A percentile compares a stretch with the other conserved stretches of the same genome.
Evolutionary conservation across 2,329 filamentous ascomycete genomes (phyloP).

Genomic region (Leptographium galeiforme): DNA sequence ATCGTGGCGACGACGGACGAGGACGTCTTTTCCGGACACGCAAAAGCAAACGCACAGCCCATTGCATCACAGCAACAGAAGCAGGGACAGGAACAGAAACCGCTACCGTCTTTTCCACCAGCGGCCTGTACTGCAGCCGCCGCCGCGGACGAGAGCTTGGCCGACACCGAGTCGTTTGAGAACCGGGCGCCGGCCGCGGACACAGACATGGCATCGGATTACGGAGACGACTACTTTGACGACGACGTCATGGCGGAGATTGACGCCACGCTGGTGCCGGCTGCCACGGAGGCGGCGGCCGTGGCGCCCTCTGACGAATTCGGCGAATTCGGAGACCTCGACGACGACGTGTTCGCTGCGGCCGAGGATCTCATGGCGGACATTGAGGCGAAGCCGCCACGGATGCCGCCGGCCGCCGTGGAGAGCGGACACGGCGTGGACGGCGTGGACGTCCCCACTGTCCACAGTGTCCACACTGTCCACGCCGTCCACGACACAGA

Average conservation of each 20-base stretch:
- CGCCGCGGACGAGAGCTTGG: not conserved
- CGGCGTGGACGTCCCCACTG: not conserved
- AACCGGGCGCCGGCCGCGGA: not conserved
- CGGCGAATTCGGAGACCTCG: slow-evolving; percentile 45
- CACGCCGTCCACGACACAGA: slow-evolving; percentile 19
- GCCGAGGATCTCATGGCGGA: slow-evolving; percentile 28
- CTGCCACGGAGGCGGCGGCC: not conserved
- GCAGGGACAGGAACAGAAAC: not conserved
- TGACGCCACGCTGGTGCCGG: slow-evolving; percentile 25
- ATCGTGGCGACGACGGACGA: not conserved
- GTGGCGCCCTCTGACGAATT: slow-evolving; percentile 31
- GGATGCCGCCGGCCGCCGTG: slow-evolving; percentile 3
- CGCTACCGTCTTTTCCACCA: not conserved
- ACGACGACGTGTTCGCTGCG: slow-evolving; percentile 42
- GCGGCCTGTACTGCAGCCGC: not conserved
- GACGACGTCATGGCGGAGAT: slow-evolving; percentile 45
- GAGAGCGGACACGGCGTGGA: not conserved
- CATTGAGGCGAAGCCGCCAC: slow-evolving; percentile 14
- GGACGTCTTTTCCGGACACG: not conserved
- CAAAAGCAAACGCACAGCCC: not conserved
- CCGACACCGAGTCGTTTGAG: slow-evolving; percentile 1
- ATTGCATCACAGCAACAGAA: not conserved
- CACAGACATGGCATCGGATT: slow-evolving; percentile 27
- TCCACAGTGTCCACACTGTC: too few species aligned
- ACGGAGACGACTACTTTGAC: slow-evolving; percentile 40